A percentile compares a stretch with the other conserved stretches of the same genome.
Conservation (phyloP, 1,139 yeast genomes). For the Sugiyamaella castrensis region DNA sequence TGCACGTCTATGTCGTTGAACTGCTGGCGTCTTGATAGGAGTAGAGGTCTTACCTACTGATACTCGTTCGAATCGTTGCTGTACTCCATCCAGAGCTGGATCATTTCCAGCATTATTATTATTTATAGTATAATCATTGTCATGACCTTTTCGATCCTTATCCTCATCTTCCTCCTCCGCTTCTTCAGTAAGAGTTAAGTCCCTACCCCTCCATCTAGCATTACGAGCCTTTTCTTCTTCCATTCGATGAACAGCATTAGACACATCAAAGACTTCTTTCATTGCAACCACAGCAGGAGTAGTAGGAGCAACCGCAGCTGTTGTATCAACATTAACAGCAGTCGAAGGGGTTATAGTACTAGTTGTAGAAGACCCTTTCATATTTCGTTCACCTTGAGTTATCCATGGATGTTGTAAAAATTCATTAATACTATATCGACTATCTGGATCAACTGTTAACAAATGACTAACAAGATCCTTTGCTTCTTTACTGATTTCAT, state of each 20-base stretch:
- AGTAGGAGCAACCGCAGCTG: slow-evolving; percentile 23
- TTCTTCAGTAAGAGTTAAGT: slow-evolving; percentile 26
- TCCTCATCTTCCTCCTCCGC: slow-evolving; percentile 34
- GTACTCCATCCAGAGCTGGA: slow-evolving; percentile 23
- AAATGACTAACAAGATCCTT: slow-evolving; percentile 72
- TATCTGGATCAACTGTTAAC: slow-evolving; percentile 76
- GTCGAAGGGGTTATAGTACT: background rate
- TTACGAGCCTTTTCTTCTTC: slow-evolving; percentile 73
- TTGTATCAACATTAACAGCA: background rate
- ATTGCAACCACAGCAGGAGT: slow-evolving; percentile 91
- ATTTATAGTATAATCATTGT: slow-evolving; percentile 14
- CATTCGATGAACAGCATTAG: slow-evolving; percentile 90
- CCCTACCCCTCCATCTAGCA: slow-evolving; percentile 11
- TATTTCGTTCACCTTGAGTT: slow-evolving; percentile 33
- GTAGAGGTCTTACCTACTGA: slow-evolving; percentile 23
- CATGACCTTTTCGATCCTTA: slow-evolving; percentile 12
- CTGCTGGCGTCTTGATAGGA: background rate
- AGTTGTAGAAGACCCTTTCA: slow-evolving; percentile 14
- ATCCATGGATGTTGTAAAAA: slow-evolving; percentile 88
- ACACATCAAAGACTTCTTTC: slow-evolving; percentile 92
- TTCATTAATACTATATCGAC: slow-evolving; percentile 74
- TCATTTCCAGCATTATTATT: slow-evolving; percentile 4
- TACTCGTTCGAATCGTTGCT: slow-evolving; percentile 23
- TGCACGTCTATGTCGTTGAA: slow-evolving; percentile 17
- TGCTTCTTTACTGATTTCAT: slow-evolving; percentile 77